Evolutionary conservation across 2,329 filamentous ascomycete genomes (phyloP).

Genomic region (Cryphonectria naterciae): DNA sequence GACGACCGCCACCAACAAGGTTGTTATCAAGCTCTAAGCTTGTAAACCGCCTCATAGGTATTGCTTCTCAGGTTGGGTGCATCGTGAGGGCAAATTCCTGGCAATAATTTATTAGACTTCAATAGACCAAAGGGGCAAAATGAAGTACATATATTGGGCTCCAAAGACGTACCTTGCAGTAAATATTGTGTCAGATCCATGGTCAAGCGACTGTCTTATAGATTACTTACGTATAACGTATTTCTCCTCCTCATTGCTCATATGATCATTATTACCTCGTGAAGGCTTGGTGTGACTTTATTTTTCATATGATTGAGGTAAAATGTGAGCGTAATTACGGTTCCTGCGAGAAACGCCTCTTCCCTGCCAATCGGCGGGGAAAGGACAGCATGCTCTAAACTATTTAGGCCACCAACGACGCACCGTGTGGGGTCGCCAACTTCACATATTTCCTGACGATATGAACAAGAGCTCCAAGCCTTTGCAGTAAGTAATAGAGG

Average conservation of each 20-base stretch:
- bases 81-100: conserved; percentile 19
- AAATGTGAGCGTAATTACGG: too few relatives aligned
- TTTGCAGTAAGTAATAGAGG: too few relatives aligned
- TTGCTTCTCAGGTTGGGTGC: conserved; percentile 1
- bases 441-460: neutral
- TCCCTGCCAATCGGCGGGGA: neutral
- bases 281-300: too few relatives aligned
- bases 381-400: neutral
- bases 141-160: neutral
- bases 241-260: neutral
- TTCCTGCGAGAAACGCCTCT: neutral
- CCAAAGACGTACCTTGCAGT: neutral
- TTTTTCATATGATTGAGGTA: too few relatives aligned
- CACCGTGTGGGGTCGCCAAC: neutral
- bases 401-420: neutral
- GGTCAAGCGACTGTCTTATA: neutral
- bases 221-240: neutral
- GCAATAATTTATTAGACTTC: conserved; percentile 8
- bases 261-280: too few relatives aligned
- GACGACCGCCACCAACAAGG: conserved; percentile 52
- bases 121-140: conserved; percentile 2
- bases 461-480: too few relatives aligned
- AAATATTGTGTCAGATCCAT: neutral
- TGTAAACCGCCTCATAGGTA: neutral
- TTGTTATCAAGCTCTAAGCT: conserved; percentile 42